Base-by-base conservation (phyloP, 805 yeast genomes). In the Zygosaccharomyces kombuchaensis region DNA sequence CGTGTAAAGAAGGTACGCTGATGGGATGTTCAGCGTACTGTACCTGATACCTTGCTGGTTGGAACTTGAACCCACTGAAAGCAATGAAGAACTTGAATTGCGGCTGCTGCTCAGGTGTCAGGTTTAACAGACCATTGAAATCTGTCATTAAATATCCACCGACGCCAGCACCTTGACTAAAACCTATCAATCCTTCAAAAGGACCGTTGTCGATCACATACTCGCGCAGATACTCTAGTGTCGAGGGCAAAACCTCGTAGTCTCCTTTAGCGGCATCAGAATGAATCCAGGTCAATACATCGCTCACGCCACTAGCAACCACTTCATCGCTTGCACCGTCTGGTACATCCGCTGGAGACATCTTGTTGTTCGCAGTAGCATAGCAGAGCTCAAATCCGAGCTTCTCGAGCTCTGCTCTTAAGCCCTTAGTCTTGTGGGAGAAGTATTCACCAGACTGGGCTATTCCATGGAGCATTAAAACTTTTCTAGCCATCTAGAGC, bases 161-260 rank as follows among this genome's bases (percentile, higher is more conserved):
- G n/a, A 91, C 67, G 1, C 91, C 95, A 1, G 96, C 95, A 41
- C 99, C 99, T 66, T 93, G 98, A 23, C 95, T 84, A 60, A 93
- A 93, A 0, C 97, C 97, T 29, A 93, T 63, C 3, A 90, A 62
- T 1, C 97, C 99, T 6, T 80, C 84, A 52, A 87, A 81, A 0
- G 96, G 96, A 1, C 84, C 85, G 31, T 82, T 76, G 35, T 75
- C 72, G 3, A 74, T 60, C 4, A 84, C 66, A 44, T 76, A 78
- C 25, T 73, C 63, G 26, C 62, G 69, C 42, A 73, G 67, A 47
- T 66, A 61, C 8, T 58, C 66, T 1, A 82, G 59, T 2, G 82
- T 61, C 1, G 54, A 74, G 12, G 56, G 59, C 1, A 65, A 63
- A 4, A 67, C 47, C 2, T 47, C 49, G 34, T 65, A 67, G 6